Conservation (phyloP, 257 asterid genomes). For the Fraxinus americana region DNA sequence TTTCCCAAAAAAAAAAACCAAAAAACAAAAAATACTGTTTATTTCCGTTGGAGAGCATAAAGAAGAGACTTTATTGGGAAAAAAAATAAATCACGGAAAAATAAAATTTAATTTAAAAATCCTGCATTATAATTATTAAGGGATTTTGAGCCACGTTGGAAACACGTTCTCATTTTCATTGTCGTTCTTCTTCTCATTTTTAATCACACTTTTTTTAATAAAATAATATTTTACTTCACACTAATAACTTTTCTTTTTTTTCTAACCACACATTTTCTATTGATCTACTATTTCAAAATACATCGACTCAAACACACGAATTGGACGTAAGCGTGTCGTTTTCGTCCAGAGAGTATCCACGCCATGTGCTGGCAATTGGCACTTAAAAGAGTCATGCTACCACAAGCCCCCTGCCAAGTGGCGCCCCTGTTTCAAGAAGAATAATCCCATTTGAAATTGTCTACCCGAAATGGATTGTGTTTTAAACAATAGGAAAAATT, state of each 20-base stretch:
- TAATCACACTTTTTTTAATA: too few species aligned
- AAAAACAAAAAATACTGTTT: slow-evolving; percentile 7
- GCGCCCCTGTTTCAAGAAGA: too few species aligned
- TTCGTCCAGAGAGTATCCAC: background rate
- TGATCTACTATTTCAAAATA: too few species aligned
- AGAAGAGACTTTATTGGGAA: slow-evolving; percentile 31
- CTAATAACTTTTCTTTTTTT: too few species aligned
- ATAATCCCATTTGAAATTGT: background rate
- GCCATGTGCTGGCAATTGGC: background rate
- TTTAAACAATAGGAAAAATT: background rate
- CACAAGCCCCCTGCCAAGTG: too few species aligned
- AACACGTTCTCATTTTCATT: too few species aligned
- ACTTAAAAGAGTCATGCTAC: too few species aligned
- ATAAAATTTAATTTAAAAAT: background rate
- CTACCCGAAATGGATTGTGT: background rate
- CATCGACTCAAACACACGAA: background rate
- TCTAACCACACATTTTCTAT: too few species aligned
- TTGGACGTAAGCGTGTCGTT: slow-evolving; percentile 15
- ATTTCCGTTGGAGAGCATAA: slow-evolving; percentile 40
- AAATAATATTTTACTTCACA: too few species aligned
- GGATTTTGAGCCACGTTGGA: background rate
- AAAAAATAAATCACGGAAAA: slow-evolving; percentile 2
- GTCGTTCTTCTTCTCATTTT: too few species aligned
- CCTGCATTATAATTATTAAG: slow-evolving; percentile 3
- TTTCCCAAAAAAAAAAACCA: background rate